Conservation (phyloP, 371 early-diverging fungal species). For the Entomophthora muscae region DNA sequence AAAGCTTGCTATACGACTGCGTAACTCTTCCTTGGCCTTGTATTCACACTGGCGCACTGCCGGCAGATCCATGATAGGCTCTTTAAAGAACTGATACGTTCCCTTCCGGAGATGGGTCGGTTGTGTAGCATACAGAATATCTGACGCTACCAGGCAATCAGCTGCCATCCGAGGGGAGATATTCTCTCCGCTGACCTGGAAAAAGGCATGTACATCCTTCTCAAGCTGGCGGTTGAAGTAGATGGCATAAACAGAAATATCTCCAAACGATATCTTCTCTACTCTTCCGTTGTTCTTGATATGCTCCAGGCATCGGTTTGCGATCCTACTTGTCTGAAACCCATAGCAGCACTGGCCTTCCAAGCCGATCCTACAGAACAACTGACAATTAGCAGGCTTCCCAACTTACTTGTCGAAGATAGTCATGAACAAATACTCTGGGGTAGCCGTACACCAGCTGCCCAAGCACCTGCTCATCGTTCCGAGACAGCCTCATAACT, state of each 20-base stretch:
- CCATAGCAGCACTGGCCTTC: neutral
- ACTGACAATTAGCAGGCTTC: neutral
- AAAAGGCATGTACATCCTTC: conserved; percentile 64
- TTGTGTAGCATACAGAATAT: too few relatives aligned
- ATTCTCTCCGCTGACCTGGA: conserved; percentile 88
- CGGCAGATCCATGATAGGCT: conserved; percentile 22
- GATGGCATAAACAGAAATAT: too few relatives aligned
- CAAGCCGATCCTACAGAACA: neutral
- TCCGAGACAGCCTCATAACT: neutral
- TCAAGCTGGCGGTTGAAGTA: conserved; percentile 50
- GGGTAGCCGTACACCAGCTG: neutral
- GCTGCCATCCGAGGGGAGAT: conserved; percentile 77
- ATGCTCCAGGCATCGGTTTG: neutral
- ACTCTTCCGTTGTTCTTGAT: too few relatives aligned
- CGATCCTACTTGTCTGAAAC: neutral
- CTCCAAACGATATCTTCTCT: too few relatives aligned
- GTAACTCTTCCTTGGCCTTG: conserved; percentile 69
- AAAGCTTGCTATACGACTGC: conserved; percentile 40
- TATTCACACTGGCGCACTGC: conserved; percentile 13
- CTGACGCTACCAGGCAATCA: conserved; percentile 14
- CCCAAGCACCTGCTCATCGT: neutral
- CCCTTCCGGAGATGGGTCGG: too few relatives aligned
- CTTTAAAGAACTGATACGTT: conserved; percentile 11
- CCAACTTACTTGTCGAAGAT: neutral
- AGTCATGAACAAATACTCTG: neutral